Evolutionary conservation across 2,329 filamentous ascomycete species (phyloP), one percentile per base, ranked within the genome.

Genomic region (Ceratocystis cacaofunesta): DNA sequence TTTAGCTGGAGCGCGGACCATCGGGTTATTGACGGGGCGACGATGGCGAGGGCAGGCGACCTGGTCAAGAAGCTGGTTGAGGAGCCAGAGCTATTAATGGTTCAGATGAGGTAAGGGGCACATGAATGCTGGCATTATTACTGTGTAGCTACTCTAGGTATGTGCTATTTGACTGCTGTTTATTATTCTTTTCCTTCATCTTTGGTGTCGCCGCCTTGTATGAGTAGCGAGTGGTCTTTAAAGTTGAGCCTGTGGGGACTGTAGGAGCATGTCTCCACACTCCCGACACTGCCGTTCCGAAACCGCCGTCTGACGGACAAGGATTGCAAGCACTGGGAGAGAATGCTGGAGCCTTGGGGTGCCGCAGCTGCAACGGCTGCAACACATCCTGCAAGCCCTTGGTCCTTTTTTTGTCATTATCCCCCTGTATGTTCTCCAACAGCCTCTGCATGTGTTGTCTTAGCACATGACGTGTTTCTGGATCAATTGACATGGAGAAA

Each of bases 1-100:
- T 90, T 97, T 71, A 97, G 92, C 76, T 97, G 92, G 92, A 92
- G 89, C 74, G 92, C 92, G 5, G 92, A 97, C 75, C 94, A 99
- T 76, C 81, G 94, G 22, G 89, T 97, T 64, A 85, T 97, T 60
- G 94, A 99, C 75, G 94, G 94, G 1, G 92, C 92, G 60, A 96
- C 92, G 68, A 90, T 96, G 83, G 94, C 94, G 22, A 82, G 92
- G 70, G 92, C 92, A 74, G 91, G 90, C 12, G 90, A 92, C 71
- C 82, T 87, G 68, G 88, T 97, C 25, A 85, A 85, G 70, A 79
- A 80, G 63, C 84, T 89, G 70, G 82, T 97, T 48, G 92, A 97
- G 77, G 85, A 89, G 72, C 90, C 92, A 3, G 91, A 92, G 73
- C 81, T 82, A 66, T 95, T 97, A 90, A 78, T 96, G 69, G 81